Evolutionary conservation across 2,329 filamentous ascomycete genomes (phyloP), one percentile per base, ranked within the genome.

Genomic region (Stromatinia cepivora): DNA sequence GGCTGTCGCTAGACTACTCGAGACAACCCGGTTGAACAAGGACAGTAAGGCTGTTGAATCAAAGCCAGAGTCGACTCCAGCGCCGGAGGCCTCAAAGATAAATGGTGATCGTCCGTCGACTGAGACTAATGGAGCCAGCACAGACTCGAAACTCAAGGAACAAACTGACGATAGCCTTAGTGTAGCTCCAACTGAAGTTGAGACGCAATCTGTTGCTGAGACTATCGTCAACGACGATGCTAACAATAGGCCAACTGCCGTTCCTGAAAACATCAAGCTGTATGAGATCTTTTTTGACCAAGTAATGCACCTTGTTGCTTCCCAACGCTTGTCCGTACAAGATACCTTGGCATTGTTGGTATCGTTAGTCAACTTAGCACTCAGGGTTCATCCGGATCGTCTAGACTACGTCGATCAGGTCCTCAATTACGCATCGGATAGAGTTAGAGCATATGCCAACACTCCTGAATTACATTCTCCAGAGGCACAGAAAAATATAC

Each of bases 221-320:
- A 66, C 68, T 4, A 71, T 74, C 69, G 72, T 74, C 20, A 71
- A 68, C 2, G 75, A 88, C 64, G 83, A 81, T 36, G 79, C 82
- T 6, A 80, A 81, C 22, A 80, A 81, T 4, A 75, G 73, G 68
- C 75, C 53, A 62, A 80, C 80, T 75, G 83, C 87, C 28, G 92
- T 93, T 73, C 90, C 90, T 0, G 86, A 89, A 66, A 90, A 93
- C 76, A 89, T 97, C 70, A 94, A 92, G 80, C 87, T 99, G 34
- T 98, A 98, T 79, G 94, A 98, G 80, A 92, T 98, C 70, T 99
- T 98, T 84, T 97, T 98, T 77, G 90, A 93, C 65, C 95, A 98
- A 80, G 95, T 98, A 72, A 91, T 96, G 78, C 94, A 94, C 76
- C 84, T 99, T 65, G 94, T 98, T 72, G 94, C 93, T 80, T 92